Evolutionary conservation across 2,329 filamentous ascomycete species (phyloP).

Genomic region (Tolypocladium pustulatum): DNA sequence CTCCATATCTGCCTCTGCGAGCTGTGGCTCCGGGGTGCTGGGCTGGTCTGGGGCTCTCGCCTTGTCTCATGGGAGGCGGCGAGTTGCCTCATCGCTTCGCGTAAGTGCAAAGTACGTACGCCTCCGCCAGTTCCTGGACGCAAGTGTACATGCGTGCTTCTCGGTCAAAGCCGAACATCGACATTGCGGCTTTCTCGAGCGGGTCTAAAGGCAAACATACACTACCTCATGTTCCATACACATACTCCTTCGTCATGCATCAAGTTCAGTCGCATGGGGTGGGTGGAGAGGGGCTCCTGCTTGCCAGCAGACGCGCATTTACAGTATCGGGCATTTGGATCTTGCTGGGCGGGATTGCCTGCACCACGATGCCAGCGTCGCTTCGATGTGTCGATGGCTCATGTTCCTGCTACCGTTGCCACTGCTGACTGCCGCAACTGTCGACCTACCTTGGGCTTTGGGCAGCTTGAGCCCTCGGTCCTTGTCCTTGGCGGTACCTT

Average conservation of each 20-base stretch:
- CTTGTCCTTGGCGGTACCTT: constrained; percentile 4
- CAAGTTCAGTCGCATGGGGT: background rate
- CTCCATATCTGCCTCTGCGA: background rate
- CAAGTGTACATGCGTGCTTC: background rate
- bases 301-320: background rate
- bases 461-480: background rate
- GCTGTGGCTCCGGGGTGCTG: background rate
- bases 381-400: background rate
- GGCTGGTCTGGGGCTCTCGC: background rate
- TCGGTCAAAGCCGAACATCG: background rate
- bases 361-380: background rate
- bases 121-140: background rate
- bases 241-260: background rate
- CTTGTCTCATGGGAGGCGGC: background rate
- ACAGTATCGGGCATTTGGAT: background rate
- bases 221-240: background rate
- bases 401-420: background rate
- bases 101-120: background rate
- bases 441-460: background rate
- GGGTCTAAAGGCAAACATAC: background rate
- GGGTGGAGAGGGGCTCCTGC: background rate
- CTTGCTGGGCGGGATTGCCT: background rate
- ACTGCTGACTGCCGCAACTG: background rate
- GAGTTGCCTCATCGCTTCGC: background rate
- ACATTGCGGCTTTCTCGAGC: background rate